Percentiles rank a stretch among this genome's conserved stretches.
phyloP scores from a whole-genome alignment of 108 stramenopile genomes.

The Hondaea fermentalgiana region DNA sequence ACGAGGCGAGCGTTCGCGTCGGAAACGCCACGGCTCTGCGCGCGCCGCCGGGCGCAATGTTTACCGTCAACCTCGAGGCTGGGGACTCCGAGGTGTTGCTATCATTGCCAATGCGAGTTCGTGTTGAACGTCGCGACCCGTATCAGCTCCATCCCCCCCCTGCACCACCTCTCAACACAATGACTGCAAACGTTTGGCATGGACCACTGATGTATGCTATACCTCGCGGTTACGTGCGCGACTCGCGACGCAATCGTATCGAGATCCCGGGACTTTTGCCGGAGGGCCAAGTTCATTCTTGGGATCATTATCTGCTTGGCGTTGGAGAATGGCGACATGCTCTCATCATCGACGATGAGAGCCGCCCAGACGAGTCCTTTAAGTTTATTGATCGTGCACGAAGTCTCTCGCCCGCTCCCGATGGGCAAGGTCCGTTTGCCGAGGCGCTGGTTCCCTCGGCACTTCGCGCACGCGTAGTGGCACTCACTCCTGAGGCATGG shows the following conservation, averaged over 20 bases:
- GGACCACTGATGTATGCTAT: background rate
- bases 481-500: background rate
- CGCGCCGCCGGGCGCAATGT: background rate
- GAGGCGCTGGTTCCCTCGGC: background rate
- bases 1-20: background rate
- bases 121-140: background rate
- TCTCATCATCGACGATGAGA: background rate
- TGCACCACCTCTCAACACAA: background rate
- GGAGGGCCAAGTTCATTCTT: background rate
- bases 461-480: background rate
- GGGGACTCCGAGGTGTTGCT: background rate
- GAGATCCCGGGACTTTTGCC: background rate
- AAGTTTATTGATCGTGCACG: background rate
- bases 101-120: background rate
- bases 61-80: background rate
- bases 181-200: background rate
- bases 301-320: background rate
- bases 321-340: background rate
- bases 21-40: background rate
- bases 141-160: background rate
- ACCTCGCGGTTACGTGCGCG: background rate
- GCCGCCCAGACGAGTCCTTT: background rate
- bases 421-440: background rate
- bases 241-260: background rate
- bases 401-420: background rate